A percentile compares a stretch with the other conserved stretches of the same genome.
These are phyloP conservation scores for Salix exigua DNA, from an alignment of 345 rosid genomes.

Conservation along the genomic window DNA sequence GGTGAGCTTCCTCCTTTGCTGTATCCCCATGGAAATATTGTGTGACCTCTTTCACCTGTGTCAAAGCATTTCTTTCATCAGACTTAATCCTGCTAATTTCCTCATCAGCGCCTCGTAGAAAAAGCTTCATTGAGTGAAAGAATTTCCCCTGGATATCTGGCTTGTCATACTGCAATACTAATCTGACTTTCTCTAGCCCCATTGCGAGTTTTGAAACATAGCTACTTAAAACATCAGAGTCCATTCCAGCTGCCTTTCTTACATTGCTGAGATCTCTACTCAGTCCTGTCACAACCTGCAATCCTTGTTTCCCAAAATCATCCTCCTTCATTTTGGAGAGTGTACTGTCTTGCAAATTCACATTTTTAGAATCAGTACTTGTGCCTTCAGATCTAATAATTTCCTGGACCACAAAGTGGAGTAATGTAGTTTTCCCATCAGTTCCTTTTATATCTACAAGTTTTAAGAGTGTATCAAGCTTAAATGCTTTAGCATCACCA, in stretches of 20 bases:
- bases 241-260: conserved; percentile 93
- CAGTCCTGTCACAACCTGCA: conserved; percentile 85
- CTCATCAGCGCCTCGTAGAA: conserved; percentile 76
- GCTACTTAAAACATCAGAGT: conserved; percentile 83
- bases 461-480: conserved; percentile 95
- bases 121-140: conserved; percentile 62
- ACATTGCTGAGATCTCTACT: conserved; percentile 81
- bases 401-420: conserved; percentile 98
- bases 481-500: conserved; percentile 93
- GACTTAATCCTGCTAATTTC: conserved; percentile 62
- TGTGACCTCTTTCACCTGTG: conserved; percentile 86
- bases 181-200: conserved; percentile 75
- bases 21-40: conserved; percentile 85
- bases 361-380: conserved; percentile 32
- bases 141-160: conserved; percentile 61
- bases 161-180: conserved; percentile 66
- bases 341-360: conserved; percentile 30
- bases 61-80: conserved; percentile 67
- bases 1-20: conserved; percentile 92
- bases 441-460: conserved; percentile 95
- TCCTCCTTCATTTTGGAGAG: conserved; percentile 41
- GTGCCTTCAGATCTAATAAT: conserved; percentile 77
- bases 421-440: conserved; percentile 94
- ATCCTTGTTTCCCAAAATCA: conserved; percentile 77
- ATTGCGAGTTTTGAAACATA: conserved; percentile 76